Base-by-base conservation (phyloP, 2,329 filamentous ascomycete genomes). In the Drechslera avenae region DNA sequence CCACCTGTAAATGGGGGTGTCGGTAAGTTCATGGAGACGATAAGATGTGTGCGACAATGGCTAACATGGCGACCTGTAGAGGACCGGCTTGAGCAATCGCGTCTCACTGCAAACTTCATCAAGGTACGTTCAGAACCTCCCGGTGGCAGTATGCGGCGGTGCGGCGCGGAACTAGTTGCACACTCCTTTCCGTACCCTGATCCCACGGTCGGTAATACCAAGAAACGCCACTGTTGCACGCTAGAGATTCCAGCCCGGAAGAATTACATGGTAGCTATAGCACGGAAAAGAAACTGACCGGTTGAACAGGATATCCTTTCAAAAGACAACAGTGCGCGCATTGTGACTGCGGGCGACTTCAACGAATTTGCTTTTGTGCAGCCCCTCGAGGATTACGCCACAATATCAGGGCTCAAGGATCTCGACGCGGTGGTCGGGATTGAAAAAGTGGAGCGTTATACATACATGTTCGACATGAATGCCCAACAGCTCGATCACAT, bases 401-500 rank as follows among this genome's bases (percentile, higher is more conserved):
- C 70, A 3, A 74, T 78, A 16, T 86, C 83, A 0, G 79, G 81
- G 2, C 75, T 90, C 37, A 59, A 77, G 28, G 86, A 89, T 56
- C 73, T 89, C 1, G 86, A 90, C 60, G 84, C 81, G 4, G 83
- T 81, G 0, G 80, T 76, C 4, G 75, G 75, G 4, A 79, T 84
- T 9, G 72, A 78, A 3, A 63, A 73, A 2, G 65, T 71, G 19
- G 87, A 90, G 76, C 76, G 87, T 8, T 90, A 90, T 71, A 88
- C 86, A 1, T 90, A 90, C 68, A 73, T 87, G 1, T 90, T 82
- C 55, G 86, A 88, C 58, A 83, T 82, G 80, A 89, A 88, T 72
- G 81, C 82, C 51, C 83, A 90, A 75, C 80, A 86, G 64, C 76
- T 90, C 14, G 87, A 90, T 70, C 87, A 90, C 74, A 83, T 88